Base-by-base conservation (phyloP, 331 rosid species). In the Spiraea crenata region DNA sequence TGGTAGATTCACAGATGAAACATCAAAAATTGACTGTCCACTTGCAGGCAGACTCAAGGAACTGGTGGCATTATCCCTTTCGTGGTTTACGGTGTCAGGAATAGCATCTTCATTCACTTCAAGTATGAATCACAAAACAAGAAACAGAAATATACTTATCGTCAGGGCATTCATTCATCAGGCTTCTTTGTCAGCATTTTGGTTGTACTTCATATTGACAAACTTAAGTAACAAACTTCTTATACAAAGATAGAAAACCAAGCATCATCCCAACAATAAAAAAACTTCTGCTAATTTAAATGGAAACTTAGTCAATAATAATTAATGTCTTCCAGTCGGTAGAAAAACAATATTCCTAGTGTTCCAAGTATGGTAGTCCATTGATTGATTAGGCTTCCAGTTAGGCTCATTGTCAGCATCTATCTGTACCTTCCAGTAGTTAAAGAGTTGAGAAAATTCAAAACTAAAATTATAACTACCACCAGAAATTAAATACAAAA, bases 1-100 rank as follows among this genome's bases (percentile, higher is more conserved):
- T 69, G 98, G 99, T 70, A 89, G 83, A 84, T 83, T 65, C 59
- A 61, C 86, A 7, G 81, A 77, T 58, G 85, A 86, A 76, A 75
- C 73, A 64, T 95, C 95, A 67, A 67, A 55, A 81, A 81, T 38
- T 60, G 86, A 76, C 48, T 71, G 42, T 31, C 74, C 81, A 84
- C 72, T 74, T 48, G 72, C 84, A 69, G 78, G 80, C 79, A 77
- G 78, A 63, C 63, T 40, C 10, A 81, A 54, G 37, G 65, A 72
- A 61, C 81, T 73, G 63, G 83, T 78, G 56, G 85, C 63, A 52
- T 83, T 87, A 69, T 62, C 69, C 66, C 70, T 72, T 67, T 81
- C 92, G 57, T 61, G 79, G 74, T 71, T 61, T 49, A 80, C 65
- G 70, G 82, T 70, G 48, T 62, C 80, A 44, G 84, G 71, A 60